A percentile compares a stretch with the other conserved stretches of the same genome.
phyloP scores from a whole-genome alignment of 345 rosid species.

The Lumnitzera littorea region DNA sequence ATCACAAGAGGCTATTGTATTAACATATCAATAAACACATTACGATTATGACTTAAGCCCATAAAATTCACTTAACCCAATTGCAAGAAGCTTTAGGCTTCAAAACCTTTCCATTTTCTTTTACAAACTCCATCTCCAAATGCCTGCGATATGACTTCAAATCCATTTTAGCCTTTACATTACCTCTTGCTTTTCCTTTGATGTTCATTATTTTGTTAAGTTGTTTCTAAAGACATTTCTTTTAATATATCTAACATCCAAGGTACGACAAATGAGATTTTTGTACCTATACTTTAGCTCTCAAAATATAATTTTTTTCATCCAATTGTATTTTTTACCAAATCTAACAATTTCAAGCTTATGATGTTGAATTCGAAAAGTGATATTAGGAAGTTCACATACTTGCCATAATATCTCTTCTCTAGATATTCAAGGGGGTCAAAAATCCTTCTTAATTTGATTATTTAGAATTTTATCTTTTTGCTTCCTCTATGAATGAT shows the following conservation, averaged over 20 bases:
- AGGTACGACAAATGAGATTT: neutral
- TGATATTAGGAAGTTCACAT: neutral
- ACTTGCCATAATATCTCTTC: neutral
- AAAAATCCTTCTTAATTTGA: neutral
- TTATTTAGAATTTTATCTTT: neutral
- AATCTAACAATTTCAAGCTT: too few species aligned
- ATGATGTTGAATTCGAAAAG: neutral
- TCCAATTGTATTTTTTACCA: too few species aligned
- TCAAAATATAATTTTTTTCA: too few species aligned
- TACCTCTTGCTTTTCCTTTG: neutral
- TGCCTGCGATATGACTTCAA: neutral
- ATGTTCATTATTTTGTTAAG: slow-evolving; percentile 3
- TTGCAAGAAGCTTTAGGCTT: slow-evolving; percentile 1
- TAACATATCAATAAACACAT: too few species aligned
- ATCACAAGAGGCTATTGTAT: too few species aligned
- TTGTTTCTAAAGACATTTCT: slow-evolving; percentile 3
- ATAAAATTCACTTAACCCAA: neutral
- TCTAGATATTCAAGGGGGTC: neutral
- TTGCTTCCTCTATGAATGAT: neutral
- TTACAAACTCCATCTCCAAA: neutral
- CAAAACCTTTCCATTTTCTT: neutral
- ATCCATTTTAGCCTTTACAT: neutral
- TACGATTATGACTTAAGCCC: neutral
- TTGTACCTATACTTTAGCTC: neutral
- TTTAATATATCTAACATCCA: neutral